phyloP scores from a whole-genome alignment of 177 flowering plant species.

The Vitis hybrid region DNA sequence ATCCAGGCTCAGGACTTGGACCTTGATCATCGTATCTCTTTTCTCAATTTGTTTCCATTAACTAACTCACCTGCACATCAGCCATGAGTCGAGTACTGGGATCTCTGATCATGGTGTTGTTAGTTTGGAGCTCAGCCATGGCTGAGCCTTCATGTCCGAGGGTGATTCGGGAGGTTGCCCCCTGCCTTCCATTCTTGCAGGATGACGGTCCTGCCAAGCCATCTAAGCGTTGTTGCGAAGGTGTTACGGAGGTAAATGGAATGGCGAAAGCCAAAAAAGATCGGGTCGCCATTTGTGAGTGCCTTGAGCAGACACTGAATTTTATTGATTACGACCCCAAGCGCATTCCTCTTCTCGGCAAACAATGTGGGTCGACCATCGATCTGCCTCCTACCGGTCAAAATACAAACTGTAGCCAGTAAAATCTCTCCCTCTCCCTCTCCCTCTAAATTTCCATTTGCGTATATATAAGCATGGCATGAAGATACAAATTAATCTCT shows the following conservation, averaged over 20 bases:
- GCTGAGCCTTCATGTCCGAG: not conserved
- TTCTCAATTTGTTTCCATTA: too few relatives aligned
- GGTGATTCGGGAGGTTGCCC: constrained; percentile 8
- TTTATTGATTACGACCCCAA: not conserved
- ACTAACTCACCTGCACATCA: not conserved
- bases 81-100: constrained; percentile 5
- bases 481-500: too few relatives aligned
- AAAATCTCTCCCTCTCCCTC: not conserved
- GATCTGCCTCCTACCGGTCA: constrained; percentile 22
- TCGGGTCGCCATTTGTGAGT: constrained; percentile 22
- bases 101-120: constrained; percentile 6
- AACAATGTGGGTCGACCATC: constrained; percentile 19
- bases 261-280: not conserved
- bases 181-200: constrained; percentile 26
- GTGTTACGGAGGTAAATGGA: constrained; percentile 11
- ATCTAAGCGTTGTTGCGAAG: constrained; percentile 25
- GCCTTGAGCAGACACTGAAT: constrained; percentile 20
- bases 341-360: constrained; percentile 21
- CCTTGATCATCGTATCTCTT: too few relatives aligned
- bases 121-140: constrained; percentile 13
- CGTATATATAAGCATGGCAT: too few relatives aligned
- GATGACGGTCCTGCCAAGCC: constrained; percentile 13
- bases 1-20: too few relatives aligned
- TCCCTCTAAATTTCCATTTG: too few relatives aligned
- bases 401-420: constrained; percentile 21